Conservation (phyloP, 805 yeast species). For the Metschnikowia drakensbergensis region DNA sequence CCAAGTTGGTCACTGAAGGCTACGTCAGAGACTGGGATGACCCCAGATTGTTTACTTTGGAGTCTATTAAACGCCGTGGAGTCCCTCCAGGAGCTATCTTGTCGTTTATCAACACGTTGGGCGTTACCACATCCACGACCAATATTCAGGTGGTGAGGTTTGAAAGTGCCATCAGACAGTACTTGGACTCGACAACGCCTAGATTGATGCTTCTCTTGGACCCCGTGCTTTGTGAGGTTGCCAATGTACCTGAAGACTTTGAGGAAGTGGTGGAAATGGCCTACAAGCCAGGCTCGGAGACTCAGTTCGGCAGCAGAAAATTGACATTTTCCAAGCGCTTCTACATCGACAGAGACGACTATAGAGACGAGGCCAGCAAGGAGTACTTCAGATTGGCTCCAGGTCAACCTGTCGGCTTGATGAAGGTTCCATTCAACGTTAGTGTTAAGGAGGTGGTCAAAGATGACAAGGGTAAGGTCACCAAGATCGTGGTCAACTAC, state of each 20-base stretch:
- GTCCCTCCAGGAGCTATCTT: slow-evolving; percentile 98
- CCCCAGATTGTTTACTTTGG: slow-evolving; percentile 92
- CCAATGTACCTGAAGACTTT: slow-evolving; percentile 72
- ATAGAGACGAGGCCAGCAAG: slow-evolving; percentile 52
- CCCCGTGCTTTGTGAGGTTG: slow-evolving; percentile 80
- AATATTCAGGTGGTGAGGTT: slow-evolving; percentile 88
- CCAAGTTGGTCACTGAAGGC: slow-evolving; percentile 77
- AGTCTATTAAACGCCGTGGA: slow-evolving; percentile 94
- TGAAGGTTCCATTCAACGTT: slow-evolving; percentile 84
- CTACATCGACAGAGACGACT: slow-evolving; percentile 87
- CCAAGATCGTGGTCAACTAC: slow-evolving; percentile 73
- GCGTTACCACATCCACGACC: slow-evolving; percentile 92
- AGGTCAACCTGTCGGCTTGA: slow-evolving; percentile 89
- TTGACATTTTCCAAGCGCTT: slow-evolving; percentile 74
- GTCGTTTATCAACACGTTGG: slow-evolving; percentile 88
- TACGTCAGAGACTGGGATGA: slow-evolving; percentile 97
- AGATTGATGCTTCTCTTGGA: slow-evolving; percentile 89
- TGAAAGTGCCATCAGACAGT: slow-evolving; percentile 83
- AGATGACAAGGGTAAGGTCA: slow-evolving; percentile 59
- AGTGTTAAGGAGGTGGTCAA: slow-evolving; percentile 65
- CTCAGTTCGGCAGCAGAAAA: slow-evolving; percentile 55
- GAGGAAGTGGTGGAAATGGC: slow-evolving; percentile 74
- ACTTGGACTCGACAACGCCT: slow-evolving; percentile 87
- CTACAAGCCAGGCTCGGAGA: slow-evolving; percentile 74
- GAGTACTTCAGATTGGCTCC: slow-evolving; percentile 94